Conservation (phyloP, 78 protist genomes). For the Dictyostelium capitatum region DNA sequence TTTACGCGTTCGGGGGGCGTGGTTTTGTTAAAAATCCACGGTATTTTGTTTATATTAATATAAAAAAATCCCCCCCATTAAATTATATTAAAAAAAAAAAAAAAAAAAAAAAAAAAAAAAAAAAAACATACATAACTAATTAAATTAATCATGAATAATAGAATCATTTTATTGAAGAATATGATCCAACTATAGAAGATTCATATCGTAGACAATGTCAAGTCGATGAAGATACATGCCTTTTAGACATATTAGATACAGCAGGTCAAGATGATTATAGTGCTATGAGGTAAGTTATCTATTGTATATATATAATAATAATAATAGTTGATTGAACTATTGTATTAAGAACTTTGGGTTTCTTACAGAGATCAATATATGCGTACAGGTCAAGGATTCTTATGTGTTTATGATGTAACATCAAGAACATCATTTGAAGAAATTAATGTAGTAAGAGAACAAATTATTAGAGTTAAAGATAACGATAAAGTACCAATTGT, state of each 20-base stretch:
- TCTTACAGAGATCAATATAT: constrained; percentile 81
- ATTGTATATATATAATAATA: background rate
- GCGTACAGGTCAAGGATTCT: constrained; percentile 93
- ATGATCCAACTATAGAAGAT: constrained; percentile 95
- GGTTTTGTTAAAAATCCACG: no score
- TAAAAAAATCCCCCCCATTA: no score
- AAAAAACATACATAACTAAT: background rate
- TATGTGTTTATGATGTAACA: constrained; percentile 92
- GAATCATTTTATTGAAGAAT: constrained; percentile 91
- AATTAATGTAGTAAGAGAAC: constrained; percentile 82
- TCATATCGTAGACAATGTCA: constrained; percentile 87
- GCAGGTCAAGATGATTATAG: constrained; percentile 95
- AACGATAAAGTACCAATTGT: constrained; percentile 92
- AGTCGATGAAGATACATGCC: constrained; percentile 89
- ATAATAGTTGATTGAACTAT: background rate
- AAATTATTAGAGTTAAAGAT: constrained; percentile 88
- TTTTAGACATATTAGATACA: constrained; percentile 92
- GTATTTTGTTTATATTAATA: no score
- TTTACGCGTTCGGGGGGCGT: no score
- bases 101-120: background rate
- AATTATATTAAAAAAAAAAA: background rate
- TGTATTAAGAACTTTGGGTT: background rate
- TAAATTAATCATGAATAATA: background rate
- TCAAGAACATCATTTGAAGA: constrained; percentile 85
- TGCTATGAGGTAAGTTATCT: constrained; percentile 83